Evolutionary conservation across 2,329 filamentous ascomycete species (phyloP).

Genomic region (Pseudopyrenochaeta lycopersici): DNA sequence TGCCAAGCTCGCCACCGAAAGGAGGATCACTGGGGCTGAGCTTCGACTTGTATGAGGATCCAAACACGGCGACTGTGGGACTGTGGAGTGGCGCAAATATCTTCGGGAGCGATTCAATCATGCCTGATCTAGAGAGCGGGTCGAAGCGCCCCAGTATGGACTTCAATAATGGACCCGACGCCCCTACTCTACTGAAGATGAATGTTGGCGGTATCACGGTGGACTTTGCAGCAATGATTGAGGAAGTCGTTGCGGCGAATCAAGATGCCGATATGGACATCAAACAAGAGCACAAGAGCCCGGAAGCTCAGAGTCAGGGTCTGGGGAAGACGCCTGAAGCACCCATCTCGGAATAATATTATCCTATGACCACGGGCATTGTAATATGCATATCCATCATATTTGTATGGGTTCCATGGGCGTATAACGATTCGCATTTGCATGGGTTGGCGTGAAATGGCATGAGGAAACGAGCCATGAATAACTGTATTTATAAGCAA

Average conservation of each 20-base stretch:
- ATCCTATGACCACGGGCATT: neutral
- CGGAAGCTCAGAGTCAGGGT: slow-evolving; percentile 17
- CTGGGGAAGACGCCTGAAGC: slow-evolving; percentile 24
- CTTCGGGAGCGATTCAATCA: slow-evolving; percentile 42
- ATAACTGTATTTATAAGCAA: slow-evolving; percentile 1
- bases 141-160: slow-evolving; percentile 13
- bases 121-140: slow-evolving; percentile 24
- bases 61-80: slow-evolving; percentile 42
- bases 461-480: slow-evolving; percentile 9
- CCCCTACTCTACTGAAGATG: slow-evolving; percentile 32
- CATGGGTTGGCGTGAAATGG: neutral
- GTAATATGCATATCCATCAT: neutral
- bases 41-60: slow-evolving; percentile 50
- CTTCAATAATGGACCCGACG: slow-evolving; percentile 13
- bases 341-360: slow-evolving; percentile 7
- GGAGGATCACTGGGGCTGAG: slow-evolving; percentile 28
- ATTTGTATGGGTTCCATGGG: neutral
- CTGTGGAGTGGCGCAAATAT: slow-evolving; percentile 46
- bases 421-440: slow-evolving; percentile 7
- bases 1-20: slow-evolving; percentile 46
- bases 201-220: slow-evolving; percentile 39
- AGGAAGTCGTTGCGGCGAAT: slow-evolving; percentile 39
- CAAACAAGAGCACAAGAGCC: slow-evolving; percentile 10
- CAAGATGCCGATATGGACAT: slow-evolving; percentile 17
- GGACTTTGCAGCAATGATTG: slow-evolving; percentile 49